Conservation (phyloP, 1,139 yeast genomes). For the Scheffersomyces parashehatae region DNA sequence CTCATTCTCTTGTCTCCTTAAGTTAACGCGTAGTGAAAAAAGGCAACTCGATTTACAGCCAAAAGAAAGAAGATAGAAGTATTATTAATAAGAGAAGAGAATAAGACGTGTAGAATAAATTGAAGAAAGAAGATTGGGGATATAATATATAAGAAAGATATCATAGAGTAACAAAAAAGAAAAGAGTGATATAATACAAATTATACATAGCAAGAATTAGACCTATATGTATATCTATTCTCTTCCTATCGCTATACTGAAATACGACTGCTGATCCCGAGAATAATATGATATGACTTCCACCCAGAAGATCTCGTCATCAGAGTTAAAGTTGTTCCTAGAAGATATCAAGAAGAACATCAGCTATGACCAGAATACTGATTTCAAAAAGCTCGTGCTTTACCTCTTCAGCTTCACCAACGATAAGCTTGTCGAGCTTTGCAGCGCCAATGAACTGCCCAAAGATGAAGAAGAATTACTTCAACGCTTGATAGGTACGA, state of each 20-base stretch:
- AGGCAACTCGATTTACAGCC: too few species aligned
- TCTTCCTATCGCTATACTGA: neutral
- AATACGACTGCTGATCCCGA: neutral
- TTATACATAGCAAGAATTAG: neutral
- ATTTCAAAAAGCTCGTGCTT: conserved; percentile 37
- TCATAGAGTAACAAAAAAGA: too few species aligned
- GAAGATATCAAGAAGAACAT: conserved; percentile 38
- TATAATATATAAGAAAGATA: too few species aligned
- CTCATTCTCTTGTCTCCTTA: too few species aligned
- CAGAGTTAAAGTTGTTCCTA: conserved; percentile 35
- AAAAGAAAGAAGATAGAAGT: too few species aligned
- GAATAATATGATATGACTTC: conserved; percentile 1
- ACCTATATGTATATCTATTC: neutral
- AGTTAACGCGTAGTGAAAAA: too few species aligned
- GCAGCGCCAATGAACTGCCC: conserved; percentile 9
- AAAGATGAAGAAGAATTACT: conserved; percentile 12
- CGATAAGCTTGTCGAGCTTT: conserved; percentile 18
- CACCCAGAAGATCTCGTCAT: conserved; percentile 18
- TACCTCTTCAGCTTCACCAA: conserved; percentile 36
- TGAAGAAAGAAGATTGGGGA: too few species aligned
- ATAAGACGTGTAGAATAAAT: too few species aligned
- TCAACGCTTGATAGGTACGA: conserved; percentile 24
- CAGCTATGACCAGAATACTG: conserved; percentile 32
- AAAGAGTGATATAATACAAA: too few species aligned
- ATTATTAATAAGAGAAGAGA: too few species aligned